These are phyloP conservation scores for Saccharomyces hybrid DNA, from an alignment of 1,139 yeast genomes.

Conservation along the genomic window DNA sequence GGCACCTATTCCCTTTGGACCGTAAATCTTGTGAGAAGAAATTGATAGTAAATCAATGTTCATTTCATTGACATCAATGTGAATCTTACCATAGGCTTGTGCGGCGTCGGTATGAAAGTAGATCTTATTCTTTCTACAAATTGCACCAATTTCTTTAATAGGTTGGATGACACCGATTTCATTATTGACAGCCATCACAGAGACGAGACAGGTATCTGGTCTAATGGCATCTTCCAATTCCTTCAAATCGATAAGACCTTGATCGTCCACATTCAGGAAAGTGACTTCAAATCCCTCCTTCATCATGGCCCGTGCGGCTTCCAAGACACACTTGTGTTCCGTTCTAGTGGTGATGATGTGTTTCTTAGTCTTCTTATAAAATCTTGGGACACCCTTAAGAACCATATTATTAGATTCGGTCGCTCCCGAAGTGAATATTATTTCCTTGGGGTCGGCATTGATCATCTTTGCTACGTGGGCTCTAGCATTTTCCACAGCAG, in stretches of 20 bases:
- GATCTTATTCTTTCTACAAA: conserved; percentile 80
- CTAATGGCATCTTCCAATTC: conserved; percentile 77
- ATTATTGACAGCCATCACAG: conserved; percentile 96
- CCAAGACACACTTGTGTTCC: conserved; percentile 96
- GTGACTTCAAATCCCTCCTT: conserved; percentile 97
- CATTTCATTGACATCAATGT: conserved; percentile 85
- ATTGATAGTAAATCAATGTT: conserved; percentile 90
- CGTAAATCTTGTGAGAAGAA: conserved; percentile 93
- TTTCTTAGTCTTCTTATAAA: conserved; percentile 79
- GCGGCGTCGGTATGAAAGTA: conserved; percentile 99
- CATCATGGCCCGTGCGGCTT: conserved; percentile 88
- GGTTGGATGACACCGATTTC: conserved; percentile 98
- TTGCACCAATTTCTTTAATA: conserved; percentile 80
- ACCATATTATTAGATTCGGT: conserved; percentile 95
- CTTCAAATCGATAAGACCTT: conserved; percentile 74
- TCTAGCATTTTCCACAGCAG: conserved; percentile 84
- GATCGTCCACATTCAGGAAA: conserved; percentile 71
- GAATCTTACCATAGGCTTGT: conserved; percentile 93
- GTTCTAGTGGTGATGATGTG: conserved; percentile 95
- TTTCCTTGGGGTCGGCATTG: conserved; percentile 93
- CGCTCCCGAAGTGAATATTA: conserved; percentile 95
- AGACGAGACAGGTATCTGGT: conserved; percentile 83
- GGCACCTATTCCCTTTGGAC: conserved; percentile 98
- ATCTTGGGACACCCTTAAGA: conserved; percentile 89
- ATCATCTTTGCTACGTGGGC: conserved; percentile 72